phyloP scores from a whole-genome alignment of 2,329 filamentous ascomycete species.

The Orbilia quercus region DNA sequence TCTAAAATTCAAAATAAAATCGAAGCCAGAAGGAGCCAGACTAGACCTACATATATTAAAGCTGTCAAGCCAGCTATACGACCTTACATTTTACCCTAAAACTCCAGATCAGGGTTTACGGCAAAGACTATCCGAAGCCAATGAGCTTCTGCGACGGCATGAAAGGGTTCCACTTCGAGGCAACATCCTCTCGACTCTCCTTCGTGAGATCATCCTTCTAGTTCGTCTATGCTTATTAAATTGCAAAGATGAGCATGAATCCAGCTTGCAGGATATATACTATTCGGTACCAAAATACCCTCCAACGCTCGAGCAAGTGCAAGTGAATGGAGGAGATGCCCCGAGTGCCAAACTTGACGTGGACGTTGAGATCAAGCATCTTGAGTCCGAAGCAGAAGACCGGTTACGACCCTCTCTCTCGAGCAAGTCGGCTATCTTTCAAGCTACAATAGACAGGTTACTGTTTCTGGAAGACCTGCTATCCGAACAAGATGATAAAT shows the following conservation, averaged over 20 bases:
- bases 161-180: conserved; percentile 37
- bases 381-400: conserved; percentile 16
- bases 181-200: conserved; percentile 26
- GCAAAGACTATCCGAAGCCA: conserved; percentile 40
- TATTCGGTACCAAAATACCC: conserved; percentile 23
- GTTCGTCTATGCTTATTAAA: conserved; percentile 41
- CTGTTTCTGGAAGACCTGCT: conserved; percentile 46
- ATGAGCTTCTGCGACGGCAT: conserved; percentile 33
- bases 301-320: conserved; percentile 5
- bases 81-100: conserved; percentile 33
- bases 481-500: conserved; percentile 28
- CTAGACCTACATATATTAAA: conserved; percentile 21
- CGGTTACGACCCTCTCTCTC: conserved; percentile 27
- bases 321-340: neutral
- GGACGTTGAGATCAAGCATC: conserved; percentile 27
- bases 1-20: neutral
- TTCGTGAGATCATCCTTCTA: conserved; percentile 32
- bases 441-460: conserved; percentile 38
- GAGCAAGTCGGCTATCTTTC: conserved; percentile 24
- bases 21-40: conserved; percentile 2
- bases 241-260: conserved; percentile 47
- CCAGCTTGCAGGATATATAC: conserved; percentile 30
- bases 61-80: conserved; percentile 34
- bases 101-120: conserved; percentile 16
- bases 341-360: conserved; percentile 15